phyloP scores from a whole-genome alignment of 2,329 filamentous ascomycete species.

The Colletotrichum theobromicola region DNA sequence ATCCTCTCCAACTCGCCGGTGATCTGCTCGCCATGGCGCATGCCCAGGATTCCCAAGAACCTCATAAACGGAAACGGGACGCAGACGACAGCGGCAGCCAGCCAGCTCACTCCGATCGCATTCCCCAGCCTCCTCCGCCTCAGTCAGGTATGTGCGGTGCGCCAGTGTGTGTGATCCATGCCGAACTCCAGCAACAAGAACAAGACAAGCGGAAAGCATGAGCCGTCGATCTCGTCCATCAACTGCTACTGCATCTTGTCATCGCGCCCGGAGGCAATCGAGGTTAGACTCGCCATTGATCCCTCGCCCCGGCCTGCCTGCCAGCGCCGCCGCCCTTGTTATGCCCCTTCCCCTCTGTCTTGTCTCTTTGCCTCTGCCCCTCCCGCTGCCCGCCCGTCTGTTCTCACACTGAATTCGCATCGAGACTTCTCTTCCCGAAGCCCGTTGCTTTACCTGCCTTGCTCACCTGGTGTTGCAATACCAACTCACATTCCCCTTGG shows the following conservation, averaged over 20 bases:
- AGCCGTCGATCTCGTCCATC: slow-evolving; percentile 18
- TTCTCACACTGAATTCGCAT: neutral
- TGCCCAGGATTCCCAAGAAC: slow-evolving; percentile 41
- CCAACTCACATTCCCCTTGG: neutral
- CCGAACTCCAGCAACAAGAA: slow-evolving; percentile 18
- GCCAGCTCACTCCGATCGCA: slow-evolving; percentile 40
- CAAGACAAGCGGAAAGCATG: slow-evolving; percentile 9
- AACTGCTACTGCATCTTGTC: slow-evolving; percentile 19
- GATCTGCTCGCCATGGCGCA: slow-evolving; percentile 42
- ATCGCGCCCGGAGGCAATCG: slow-evolving; percentile 22
- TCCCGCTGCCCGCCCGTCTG: neutral
- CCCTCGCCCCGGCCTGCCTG: slow-evolving; percentile 20
- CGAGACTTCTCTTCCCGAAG: neutral
- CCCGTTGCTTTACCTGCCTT: neutral
- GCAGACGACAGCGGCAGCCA: slow-evolving; percentile 48
- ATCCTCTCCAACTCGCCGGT: neutral
- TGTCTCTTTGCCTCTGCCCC: neutral
- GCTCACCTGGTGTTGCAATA: neutral
- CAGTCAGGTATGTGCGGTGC: slow-evolving; percentile 47
- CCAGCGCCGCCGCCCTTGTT: slow-evolving; percentile 19
- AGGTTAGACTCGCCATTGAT: slow-evolving; percentile 23
- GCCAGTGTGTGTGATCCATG: slow-evolving; percentile 20
- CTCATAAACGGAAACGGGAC: slow-evolving; percentile 55
- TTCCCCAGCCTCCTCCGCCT: slow-evolving; percentile 48
- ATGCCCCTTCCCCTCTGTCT: neutral